Percentiles rank a stretch among this genome's conserved stretches.
phyloP scores from a whole-genome alignment of 129 eudicot genomes.

The carrot (Daucus carota) region DNA sequence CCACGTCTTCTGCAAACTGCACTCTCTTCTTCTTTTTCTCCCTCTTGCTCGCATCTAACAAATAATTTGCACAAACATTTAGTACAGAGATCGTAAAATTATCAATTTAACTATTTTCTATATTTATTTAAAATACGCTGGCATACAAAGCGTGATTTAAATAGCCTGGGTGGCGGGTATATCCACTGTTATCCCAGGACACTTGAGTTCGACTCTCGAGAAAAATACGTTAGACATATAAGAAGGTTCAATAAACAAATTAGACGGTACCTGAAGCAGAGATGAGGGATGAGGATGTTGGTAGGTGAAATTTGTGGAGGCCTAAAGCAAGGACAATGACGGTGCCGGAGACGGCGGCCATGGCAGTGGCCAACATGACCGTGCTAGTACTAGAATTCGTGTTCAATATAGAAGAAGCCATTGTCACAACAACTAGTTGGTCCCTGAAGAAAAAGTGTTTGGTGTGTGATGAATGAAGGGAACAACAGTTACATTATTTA shows the following conservation, averaged over 20 bases:
- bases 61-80: not conserved
- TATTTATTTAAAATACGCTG: no score
- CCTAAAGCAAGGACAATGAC: slow-evolving; percentile 59
- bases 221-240: no score
- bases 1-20: slow-evolving; percentile 82
- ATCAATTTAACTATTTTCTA: no score
- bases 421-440: slow-evolving; percentile 4
- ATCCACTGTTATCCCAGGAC: no score
- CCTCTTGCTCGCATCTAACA: slow-evolving; percentile 37
- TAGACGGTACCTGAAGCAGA: not conserved
- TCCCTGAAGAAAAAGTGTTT: not conserved
- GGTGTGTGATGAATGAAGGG: not conserved
- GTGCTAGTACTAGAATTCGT: slow-evolving; percentile 33
- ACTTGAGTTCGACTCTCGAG: no score
- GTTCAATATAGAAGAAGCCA: slow-evolving; percentile 47
- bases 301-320: slow-evolving; percentile 44
- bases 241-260: no score
- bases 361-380: slow-evolving; percentile 73
- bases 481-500: not conserved
- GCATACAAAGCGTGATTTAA: no score
- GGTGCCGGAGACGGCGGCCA: slow-evolving; percentile 94
- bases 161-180: no score
- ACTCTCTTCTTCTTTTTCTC: slow-evolving; percentile 62
- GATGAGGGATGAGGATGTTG: not conserved
- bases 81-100: not conserved